These are phyloP conservation scores for Musa acuminata DNA, from an alignment of 176 grass and related monocot species.

Conservation along the genomic window DNA sequence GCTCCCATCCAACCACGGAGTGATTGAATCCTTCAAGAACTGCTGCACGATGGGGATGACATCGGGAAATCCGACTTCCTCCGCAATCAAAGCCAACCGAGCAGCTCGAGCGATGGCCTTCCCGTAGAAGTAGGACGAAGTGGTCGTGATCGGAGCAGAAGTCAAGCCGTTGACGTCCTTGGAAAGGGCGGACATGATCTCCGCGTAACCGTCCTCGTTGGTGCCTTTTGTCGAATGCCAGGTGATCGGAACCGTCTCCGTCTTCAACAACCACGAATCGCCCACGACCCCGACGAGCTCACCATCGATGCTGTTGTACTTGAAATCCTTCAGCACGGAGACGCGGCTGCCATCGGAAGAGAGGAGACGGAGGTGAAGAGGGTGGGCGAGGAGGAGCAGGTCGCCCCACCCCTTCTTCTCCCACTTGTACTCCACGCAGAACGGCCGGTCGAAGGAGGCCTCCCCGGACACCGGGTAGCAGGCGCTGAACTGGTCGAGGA, in stretches of 20 bases:
- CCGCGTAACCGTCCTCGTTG: constrained; percentile 44
- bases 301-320: constrained; percentile 88
- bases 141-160: constrained; percentile 41
- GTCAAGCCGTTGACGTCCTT: constrained; percentile 46
- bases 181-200: constrained; percentile 49
- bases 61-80: constrained; percentile 65
- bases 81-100: constrained; percentile 62
- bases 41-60: constrained; percentile 49
- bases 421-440: constrained; percentile 77
- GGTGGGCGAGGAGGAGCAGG: constrained; percentile 77
- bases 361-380: constrained; percentile 75
- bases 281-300: constrained; percentile 82
- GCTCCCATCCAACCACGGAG: constrained; percentile 75
- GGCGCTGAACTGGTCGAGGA: constrained; percentile 60
- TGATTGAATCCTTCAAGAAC: constrained; percentile 47
- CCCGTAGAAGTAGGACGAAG: constrained; percentile 92
- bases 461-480: constrained; percentile 70
- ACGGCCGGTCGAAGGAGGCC: constrained; percentile 43
- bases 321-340: constrained; percentile 51
- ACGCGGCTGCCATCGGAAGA: constrained; percentile 22
- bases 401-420: constrained; percentile 58
- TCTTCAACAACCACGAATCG: constrained; percentile 48
- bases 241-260: constrained; percentile 43
- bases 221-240: constrained; percentile 74
- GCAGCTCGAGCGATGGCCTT: constrained; percentile 76